Base-by-base conservation (phyloP, 139 green algal species). In the Penium margaritaceum region DNA sequence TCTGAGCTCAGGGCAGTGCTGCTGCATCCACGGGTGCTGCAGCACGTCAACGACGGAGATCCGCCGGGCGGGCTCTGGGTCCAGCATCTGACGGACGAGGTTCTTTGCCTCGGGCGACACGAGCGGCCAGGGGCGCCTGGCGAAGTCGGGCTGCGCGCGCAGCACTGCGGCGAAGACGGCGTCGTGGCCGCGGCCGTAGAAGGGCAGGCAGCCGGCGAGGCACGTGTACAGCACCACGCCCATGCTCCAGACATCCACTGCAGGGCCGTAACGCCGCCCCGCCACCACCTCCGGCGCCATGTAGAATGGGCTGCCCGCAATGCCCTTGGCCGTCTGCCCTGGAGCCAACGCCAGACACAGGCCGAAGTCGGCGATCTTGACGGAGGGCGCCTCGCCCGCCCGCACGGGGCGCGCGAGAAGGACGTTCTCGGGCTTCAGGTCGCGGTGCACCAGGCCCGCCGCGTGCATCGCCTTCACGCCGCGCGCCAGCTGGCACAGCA, bases 391-490 rank as follows among this genome's bases (percentile, higher is more conserved):
- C 51, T 60, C 51, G 51, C 30, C 30, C 29, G 63, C n/a, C n/a
- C 35, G 39, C 15, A 24, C 51, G 51, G 0, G 15, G 6, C 30
- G 29, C 51, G 17, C 17, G 51, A 60, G 29, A 72, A 99, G 81
- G 74, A 99, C 96, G 84, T 99, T 99, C 77, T 78, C 71, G 12
- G 63, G 60, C 61, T 78, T 78, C 15, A 78, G 34, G 36, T 78
- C 71, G 17, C 71, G 44, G 78, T 97, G 93, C 27, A 96, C 89
- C 27, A 98, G 90, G 33, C 90, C 90, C 75, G 95, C 86, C 37
- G 63, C 83, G 84, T 98, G 94, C 15, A 63, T 74, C 12, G 30
- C 32, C 14, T 63, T 58, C 27, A 78, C 71, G 5, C 29, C 68
- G 2, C 34, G 7, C 9, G 36, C 41, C 32, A 78, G 15, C 67